Evolutionary conservation across 2,329 filamentous ascomycete species (phyloP).

Genomic region (Anthostomella pinea): DNA sequence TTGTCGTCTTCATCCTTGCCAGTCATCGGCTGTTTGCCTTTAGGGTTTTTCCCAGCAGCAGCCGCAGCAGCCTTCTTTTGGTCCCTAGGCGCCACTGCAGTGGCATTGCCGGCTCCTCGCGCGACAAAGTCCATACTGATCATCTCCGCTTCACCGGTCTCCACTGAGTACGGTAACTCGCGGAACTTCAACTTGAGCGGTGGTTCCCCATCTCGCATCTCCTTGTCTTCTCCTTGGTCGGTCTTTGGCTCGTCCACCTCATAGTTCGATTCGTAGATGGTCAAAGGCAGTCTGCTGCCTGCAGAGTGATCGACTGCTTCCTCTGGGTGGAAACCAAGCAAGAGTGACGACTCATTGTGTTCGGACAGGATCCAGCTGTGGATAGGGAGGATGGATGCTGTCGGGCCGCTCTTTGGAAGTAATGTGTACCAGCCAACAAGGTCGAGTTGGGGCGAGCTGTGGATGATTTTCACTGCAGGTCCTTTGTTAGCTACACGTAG

Average conservation of each 20-base stretch:
- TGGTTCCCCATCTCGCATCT: slow-evolving; percentile 65
- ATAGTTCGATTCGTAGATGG: slow-evolving; percentile 82
- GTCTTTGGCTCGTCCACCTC: slow-evolving; percentile 61
- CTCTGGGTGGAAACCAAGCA: slow-evolving; percentile 81
- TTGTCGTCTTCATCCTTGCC: slow-evolving; percentile 29
- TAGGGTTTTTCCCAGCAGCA: slow-evolving; percentile 44
- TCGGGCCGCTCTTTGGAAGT: slow-evolving; percentile 70
- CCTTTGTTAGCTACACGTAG: slow-evolving; percentile 11
- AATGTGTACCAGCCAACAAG: slow-evolving; percentile 93
- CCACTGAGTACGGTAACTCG: slow-evolving; percentile 80
- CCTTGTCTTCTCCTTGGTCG: slow-evolving; percentile 61
- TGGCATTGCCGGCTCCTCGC: slow-evolving; percentile 76
- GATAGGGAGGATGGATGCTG: slow-evolving; percentile 63
- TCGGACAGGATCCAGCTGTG: slow-evolving; percentile 72
- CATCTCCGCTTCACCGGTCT: slow-evolving; percentile 96
- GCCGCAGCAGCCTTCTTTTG: slow-evolving; percentile 42
- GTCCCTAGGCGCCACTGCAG: slow-evolving; percentile 46
- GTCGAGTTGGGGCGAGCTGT: slow-evolving; percentile 78
- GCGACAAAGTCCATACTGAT: slow-evolving; percentile 95
- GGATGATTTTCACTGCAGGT: slow-evolving; percentile 74
- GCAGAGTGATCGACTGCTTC: slow-evolving; percentile 52
- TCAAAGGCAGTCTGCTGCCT: slow-evolving; percentile 81
- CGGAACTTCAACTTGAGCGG: slow-evolving; percentile 69
- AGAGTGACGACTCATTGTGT: slow-evolving; percentile 81
- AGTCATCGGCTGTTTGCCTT: slow-evolving; percentile 49